These are phyloP conservation scores for Cyclotella cryptica DNA, from an alignment of 108 stramenopile genomes.

Conservation along the genomic window DNA sequence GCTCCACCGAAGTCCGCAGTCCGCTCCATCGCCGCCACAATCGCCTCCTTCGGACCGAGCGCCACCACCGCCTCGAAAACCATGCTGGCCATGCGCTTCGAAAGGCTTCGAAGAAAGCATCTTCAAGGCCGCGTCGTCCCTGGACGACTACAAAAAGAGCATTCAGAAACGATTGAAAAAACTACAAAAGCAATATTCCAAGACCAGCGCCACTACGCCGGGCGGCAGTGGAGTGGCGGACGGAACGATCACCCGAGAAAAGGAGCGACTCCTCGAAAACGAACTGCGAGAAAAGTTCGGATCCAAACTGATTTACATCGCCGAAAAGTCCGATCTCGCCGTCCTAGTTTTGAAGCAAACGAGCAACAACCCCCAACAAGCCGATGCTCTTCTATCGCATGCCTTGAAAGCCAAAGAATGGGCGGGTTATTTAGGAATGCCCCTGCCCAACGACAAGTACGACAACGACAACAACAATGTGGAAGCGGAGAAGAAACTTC, in stretches of 20 bases:
- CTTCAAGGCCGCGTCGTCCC: conserved; percentile 63
- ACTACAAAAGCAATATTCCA: conserved; percentile 72
- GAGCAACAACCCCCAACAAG: conserved; percentile 48
- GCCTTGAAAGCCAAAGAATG: conserved; percentile 57
- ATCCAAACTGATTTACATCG: conserved; percentile 63
- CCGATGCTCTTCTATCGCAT: conserved; percentile 64
- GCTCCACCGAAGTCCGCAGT: conserved; percentile 76
- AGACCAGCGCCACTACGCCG: conserved; percentile 2
- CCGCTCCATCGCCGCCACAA: conserved; percentile 76
- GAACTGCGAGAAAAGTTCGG: conserved; percentile 63
- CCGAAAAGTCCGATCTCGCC: conserved; percentile 60
- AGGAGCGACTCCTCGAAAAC: conserved; percentile 37
- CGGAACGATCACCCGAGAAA: conserved; percentile 36
- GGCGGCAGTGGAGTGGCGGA: conserved; percentile 6
- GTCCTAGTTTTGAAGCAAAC: conserved; percentile 54
- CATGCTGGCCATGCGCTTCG: conserved; percentile 79
- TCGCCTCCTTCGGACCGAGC: conserved; percentile 77
- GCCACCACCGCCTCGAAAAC: conserved; percentile 76
- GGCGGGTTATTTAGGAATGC: conserved; percentile 62
- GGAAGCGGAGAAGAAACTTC: conserved; percentile 2
- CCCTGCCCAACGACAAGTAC: conserved; percentile 1
- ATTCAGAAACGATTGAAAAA: conserved; percentile 77
- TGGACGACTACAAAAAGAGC: conserved; percentile 78
- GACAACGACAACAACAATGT: too few relatives aligned
- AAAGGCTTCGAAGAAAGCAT: conserved; percentile 85